Evolutionary conservation across 768 basidiomycete genomes (phyloP).

Genomic region (Boletellus ananiceps): DNA sequence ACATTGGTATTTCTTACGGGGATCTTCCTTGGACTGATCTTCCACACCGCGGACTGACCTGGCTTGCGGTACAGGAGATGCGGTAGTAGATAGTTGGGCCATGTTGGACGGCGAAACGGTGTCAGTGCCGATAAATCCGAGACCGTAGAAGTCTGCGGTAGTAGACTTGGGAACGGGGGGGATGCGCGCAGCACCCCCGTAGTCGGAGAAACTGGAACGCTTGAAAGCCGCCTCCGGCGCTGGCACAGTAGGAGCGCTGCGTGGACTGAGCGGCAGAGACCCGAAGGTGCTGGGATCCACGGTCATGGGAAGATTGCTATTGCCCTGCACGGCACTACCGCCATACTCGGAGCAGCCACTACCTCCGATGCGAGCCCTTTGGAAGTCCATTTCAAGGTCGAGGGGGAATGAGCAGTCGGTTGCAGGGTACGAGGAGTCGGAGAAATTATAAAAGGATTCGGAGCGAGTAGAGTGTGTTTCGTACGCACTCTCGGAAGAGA

Average conservation of each 20-base stretch:
- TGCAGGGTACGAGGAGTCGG: slow-evolving; percentile 47
- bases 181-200: slow-evolving; percentile 49
- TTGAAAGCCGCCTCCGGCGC: slow-evolving; percentile 24
- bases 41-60: slow-evolving; percentile 37
- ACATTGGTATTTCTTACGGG: slow-evolving; percentile 78
- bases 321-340: slow-evolving; percentile 34
- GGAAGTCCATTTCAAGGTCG: slow-evolving; percentile 73
- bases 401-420: slow-evolving; percentile 54
- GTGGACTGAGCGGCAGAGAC: slow-evolving; percentile 52
- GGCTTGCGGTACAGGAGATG: slow-evolving; percentile 38
- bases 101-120: slow-evolving; percentile 56
- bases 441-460: slow-evolving; percentile 66
- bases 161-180: slow-evolving; percentile 46
- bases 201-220: slow-evolving; percentile 65
- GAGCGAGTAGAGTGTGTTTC: slow-evolving; percentile 65
- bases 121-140: slow-evolving; percentile 32
- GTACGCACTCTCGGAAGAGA: slow-evolving; percentile 73
- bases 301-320: slow-evolving; percentile 37
- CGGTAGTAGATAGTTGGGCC: slow-evolving; percentile 42
- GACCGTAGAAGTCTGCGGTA: slow-evolving; percentile 43
- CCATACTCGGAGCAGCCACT: slow-evolving; percentile 49
- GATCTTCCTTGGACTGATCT: slow-evolving; percentile 51
- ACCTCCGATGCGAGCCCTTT: slow-evolving; percentile 50
- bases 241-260: slow-evolving; percentile 42
- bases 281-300: slow-evolving; percentile 59